Evolutionary conservation across 2,329 filamentous ascomycete species (phyloP), one percentile per base, ranked within the genome.

Genomic region (Talaromyces sp.): DNA sequence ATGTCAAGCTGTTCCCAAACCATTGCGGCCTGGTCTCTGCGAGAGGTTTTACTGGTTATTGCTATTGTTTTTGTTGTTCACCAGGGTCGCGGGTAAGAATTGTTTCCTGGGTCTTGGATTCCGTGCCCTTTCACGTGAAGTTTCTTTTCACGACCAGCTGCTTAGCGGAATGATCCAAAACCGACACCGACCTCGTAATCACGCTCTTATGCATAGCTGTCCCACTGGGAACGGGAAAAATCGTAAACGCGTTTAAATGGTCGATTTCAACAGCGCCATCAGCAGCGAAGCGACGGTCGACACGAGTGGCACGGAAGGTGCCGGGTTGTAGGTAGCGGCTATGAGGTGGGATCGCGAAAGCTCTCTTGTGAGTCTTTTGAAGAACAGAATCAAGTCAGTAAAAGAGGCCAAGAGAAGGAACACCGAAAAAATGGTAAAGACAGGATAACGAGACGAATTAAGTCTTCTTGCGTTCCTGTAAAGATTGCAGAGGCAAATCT

Each of bases 1-100:
- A 97, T 88, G 57, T 77, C 76, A 62, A 82, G 67, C 60, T 82
- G 80, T 58, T 80, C 73, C 80, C 80, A 82, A 61, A 74, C 79
- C 80, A 82, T 82, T 54, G 61, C 74, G 66, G 51, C 63, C 26
- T 19, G 52, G 31, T 41, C 32, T 52, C 43, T 12, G 50, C 51
- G 50, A 24, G 35, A 24, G n/a, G n/a, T n/a, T n/a, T n/a, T n/a
- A n/a, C 12, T 46, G 19, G 10, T 21, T 46, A 1, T 46, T 46
- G 2, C 12, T 46, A 8, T 46, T 43, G 14, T 43, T 43, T 21
- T 10, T 9, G 2, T 43, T n/a, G 17, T 11, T 43, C 19, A 19
- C 19, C 8, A 9, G n/a, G n/a, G 10, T 46, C 19, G n/a, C 24
- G 11, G 19, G 43, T 24, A 21, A 46, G 24, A 21, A 7, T 24